A percentile compares a stretch with the other conserved stretches of the same genome.
Conservation (phyloP, 768 basidiomycete species). For the Amanita thiersii region DNA sequence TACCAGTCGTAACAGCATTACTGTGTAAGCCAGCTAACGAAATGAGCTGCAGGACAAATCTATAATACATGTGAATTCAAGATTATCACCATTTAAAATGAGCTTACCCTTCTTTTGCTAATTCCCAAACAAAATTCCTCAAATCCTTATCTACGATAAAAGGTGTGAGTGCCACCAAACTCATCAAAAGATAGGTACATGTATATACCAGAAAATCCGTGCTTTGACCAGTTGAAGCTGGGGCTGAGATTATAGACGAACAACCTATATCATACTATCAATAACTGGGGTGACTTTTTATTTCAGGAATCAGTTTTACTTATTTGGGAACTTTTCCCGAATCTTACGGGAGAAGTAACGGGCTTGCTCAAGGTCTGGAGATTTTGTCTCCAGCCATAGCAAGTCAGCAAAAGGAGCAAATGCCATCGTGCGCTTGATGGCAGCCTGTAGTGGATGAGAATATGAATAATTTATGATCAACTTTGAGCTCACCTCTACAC, state of each 20-base stretch:
- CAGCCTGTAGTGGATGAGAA: constrained; percentile 36
- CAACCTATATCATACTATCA: constrained; percentile 36
- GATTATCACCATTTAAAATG: constrained; percentile 3
- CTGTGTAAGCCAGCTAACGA: constrained; percentile 89
- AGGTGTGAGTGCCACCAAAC: no score
- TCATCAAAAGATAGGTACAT: no score
- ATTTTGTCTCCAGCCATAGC: constrained; percentile 89
- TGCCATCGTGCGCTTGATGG: constrained; percentile 69
- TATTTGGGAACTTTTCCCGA: constrained; percentile 61
- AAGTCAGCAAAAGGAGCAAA: constrained; percentile 87
- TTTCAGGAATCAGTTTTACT: constrained; percentile 30
- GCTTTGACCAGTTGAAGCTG: constrained; percentile 87
- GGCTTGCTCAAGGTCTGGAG: constrained; percentile 78
- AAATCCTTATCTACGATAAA: constrained; percentile 63
- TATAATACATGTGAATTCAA: constrained; percentile 18
- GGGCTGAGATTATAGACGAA: constrained; percentile 93
- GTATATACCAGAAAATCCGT: constrained; percentile 61
- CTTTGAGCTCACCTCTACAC: constrained; percentile 44
- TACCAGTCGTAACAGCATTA: constrained; percentile 71
- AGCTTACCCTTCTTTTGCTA: constrained; percentile 76
- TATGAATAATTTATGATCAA: not conserved
- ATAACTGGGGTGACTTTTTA: not conserved
- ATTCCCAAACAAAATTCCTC: constrained; percentile 84
- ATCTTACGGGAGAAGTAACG: constrained; percentile 71
- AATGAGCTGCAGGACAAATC: constrained; percentile 83